These are phyloP conservation scores for Colletotrichum tropicicola DNA, from an alignment of 2,329 filamentous ascomycete genomes.

Conservation along the genomic window DNA sequence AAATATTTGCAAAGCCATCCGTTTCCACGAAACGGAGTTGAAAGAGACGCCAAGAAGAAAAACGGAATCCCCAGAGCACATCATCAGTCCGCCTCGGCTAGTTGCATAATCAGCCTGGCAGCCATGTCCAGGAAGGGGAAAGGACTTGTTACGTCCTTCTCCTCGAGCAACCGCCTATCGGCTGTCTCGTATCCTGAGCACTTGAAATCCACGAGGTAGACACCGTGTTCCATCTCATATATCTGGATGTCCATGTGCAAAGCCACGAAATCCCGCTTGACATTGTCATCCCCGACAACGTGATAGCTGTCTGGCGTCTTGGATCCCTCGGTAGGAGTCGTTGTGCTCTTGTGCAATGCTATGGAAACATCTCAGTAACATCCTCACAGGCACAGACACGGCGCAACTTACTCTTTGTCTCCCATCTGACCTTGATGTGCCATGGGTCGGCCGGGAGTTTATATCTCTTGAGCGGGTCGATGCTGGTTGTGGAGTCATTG, in stretches of 20 bases:
- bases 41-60: background rate
- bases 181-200: conserved; percentile 92
- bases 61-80: background rate
- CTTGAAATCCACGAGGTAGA: conserved; percentile 98
- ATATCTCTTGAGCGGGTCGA: conserved; percentile 72
- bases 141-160: conserved; percentile 94
- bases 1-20: background rate
- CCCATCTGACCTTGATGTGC: conserved; percentile 91
- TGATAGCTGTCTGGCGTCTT: conserved; percentile 48
- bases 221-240: conserved; percentile 90
- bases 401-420: conserved; percentile 76
- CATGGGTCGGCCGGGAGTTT: conserved; percentile 92
- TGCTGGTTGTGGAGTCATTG: conserved; percentile 45
- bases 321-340: conserved; percentile 25
- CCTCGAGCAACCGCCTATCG: conserved; percentile 79
- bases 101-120: conserved; percentile 89
- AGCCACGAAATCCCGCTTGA: conserved; percentile 75
- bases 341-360: conserved; percentile 50
- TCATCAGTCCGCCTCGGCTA: conserved; percentile 81
- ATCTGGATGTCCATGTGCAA: conserved; percentile 97
- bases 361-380: conserved; percentile 3
- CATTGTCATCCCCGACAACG: conserved; percentile 48
- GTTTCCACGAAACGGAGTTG: conserved; percentile 7
- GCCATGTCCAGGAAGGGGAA: conserved; percentile 97
- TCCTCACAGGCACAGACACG: conserved; percentile 44